These are phyloP conservation scores for Sugiyamaella lignohabitans DNA, from an alignment of 805 yeast species.

Conservation along the genomic window DNA sequence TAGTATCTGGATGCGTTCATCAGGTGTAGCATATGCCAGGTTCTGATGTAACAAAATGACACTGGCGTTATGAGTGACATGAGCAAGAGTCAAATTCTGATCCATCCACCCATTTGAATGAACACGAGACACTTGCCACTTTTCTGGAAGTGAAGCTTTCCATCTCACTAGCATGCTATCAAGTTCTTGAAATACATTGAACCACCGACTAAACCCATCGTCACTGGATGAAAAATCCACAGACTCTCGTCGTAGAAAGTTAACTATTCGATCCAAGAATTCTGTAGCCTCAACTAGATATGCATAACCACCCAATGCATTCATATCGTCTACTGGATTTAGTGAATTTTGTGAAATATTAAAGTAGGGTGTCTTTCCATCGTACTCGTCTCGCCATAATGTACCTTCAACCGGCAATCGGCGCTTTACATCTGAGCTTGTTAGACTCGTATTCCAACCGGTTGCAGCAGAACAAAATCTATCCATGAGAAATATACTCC, in stretches of 20 bases:
- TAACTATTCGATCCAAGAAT: constrained; percentile 10
- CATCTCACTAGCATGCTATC: constrained; percentile 12
- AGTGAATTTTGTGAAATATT: constrained; percentile 5
- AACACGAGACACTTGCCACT: constrained; percentile 11
- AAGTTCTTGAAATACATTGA: constrained; percentile 8
- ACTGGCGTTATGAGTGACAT: constrained; percentile 16
- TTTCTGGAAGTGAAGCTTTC: constrained; percentile 13
- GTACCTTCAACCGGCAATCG: constrained; percentile 15
- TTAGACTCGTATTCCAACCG: constrained; percentile 18
- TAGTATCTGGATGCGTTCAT: constrained; percentile 4
- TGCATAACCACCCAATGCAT: constrained; percentile 15
- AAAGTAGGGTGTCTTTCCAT: constrained; percentile 10
- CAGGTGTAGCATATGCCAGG: constrained; percentile 15
- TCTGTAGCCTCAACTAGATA: constrained; percentile 17
- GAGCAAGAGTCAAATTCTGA: constrained; percentile 17
- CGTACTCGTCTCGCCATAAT: constrained; percentile 2
- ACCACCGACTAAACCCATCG: constrained; percentile 11
- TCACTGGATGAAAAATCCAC: constrained; percentile 4
- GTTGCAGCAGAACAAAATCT: constrained; percentile 16
- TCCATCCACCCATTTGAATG: constrained; percentile 15
- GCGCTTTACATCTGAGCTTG: constrained; percentile 10
- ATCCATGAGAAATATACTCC: constrained; percentile 15
- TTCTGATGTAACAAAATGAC: constrained; percentile 16
- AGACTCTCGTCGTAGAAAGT: constrained; percentile 9
- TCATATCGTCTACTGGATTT: constrained; percentile 8